Percentiles rank a stretch among this genome's conserved stretches.
Conservation (phyloP, 495 filamentous ascomycete genomes). For the Tuber brumale region DNA sequence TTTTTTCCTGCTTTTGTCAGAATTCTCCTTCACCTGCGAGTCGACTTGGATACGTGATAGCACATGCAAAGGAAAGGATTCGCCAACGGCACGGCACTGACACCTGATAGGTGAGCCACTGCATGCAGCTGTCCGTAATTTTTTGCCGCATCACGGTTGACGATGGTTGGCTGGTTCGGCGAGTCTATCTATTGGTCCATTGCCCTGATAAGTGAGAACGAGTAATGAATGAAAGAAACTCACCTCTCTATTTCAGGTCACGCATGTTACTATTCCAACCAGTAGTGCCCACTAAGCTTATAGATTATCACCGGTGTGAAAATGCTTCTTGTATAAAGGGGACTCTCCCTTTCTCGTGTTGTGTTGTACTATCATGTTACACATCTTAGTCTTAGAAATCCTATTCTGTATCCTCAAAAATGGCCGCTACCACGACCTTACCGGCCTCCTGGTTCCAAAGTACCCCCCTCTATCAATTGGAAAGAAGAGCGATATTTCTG, state of each 20-base stretch:
- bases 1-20: background rate
- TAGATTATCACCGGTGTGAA: background rate
- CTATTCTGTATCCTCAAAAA: background rate
- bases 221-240: background rate
- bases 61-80: background rate
- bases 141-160: background rate
- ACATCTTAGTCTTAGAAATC: background rate
- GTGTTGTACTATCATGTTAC: background rate
- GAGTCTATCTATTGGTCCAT: background rate
- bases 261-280: background rate
- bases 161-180: background rate
- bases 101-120: background rate
- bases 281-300: background rate
- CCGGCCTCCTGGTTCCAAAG: constrained; percentile 47
- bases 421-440: constrained; percentile 38
- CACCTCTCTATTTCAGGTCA: background rate
- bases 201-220: background rate
- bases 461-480: constrained; percentile 47
- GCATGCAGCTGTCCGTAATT: background rate
- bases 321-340: background rate
- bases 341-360: background rate
- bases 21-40: background rate
- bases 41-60: background rate
- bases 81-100: background rate
- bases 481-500: constrained; percentile 52